Base-by-base conservation (phyloP, 345 rosid genomes). In the Lepidium didymum region DNA sequence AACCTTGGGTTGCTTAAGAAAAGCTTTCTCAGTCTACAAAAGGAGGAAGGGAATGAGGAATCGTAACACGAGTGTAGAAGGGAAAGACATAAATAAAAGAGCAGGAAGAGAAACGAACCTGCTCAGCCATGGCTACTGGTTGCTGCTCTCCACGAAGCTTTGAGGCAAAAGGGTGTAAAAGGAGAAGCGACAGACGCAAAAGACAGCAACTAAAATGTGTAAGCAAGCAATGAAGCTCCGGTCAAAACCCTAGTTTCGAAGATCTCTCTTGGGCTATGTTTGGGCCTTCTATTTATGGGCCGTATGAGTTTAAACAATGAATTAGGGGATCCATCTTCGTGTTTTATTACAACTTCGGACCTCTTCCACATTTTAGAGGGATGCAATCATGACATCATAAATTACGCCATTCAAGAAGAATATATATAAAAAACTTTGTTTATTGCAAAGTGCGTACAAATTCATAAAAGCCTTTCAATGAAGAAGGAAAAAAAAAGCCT, bases 1-100 rank as follows among this genome's bases (percentile, higher is more conserved):
- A 23, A 89, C 93, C 74, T 84, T 89, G 47, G 92, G 90, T 75
- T 89, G 91, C 86, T 89, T 89, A 67, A 89, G 69, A 56, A 85
- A 85, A 36, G 96, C 96, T 79, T 81, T 89, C 80, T 89, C 96
- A 4, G 96, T 89, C 93, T 89, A 70, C 64, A 77, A 61, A 0
- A 14, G 56, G 19, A 10, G 31, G 1, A 55, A 53, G 38, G 54
- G 1, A 46, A 55, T 54, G 34, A 67, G 31, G 15, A 44, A 12
- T 6, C 31, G 6, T 35, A 34, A 62, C 4, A 59, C 1, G 23
- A 50, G n/a, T 41, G 35, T 33, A 38, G 33, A 62, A 35, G 4
- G 4, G 45, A 12, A 7, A 4, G 8, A 16, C 4, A 35, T 1
- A 16, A 2, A 35, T 1, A 16, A 21, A 67, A 27, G 33, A n/a